A percentile compares a stretch with the other conserved stretches of the same genome.
These are phyloP conservation scores for Ustilaginoidea virens DNA, from an alignment of 2,329 filamentous ascomycete species.

Conservation along the genomic window DNA sequence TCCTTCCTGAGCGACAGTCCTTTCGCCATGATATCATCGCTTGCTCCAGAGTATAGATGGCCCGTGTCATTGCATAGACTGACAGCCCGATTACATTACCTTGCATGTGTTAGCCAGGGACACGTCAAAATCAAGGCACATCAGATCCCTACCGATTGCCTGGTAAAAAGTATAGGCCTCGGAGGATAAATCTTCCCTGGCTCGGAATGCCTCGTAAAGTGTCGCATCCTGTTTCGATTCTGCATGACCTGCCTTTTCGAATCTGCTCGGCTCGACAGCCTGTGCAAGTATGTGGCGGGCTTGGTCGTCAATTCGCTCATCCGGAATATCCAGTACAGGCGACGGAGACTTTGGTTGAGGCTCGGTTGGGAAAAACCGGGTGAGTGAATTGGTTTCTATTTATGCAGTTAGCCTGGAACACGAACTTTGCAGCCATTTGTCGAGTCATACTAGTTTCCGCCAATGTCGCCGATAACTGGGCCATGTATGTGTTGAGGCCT, in stretches of 20 bases:
- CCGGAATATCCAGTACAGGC: conserved; percentile 9
- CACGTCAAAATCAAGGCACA: neutral
- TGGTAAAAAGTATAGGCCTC: conserved; percentile 17
- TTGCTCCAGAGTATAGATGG: conserved; percentile 23
- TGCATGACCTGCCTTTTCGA: too few relatives aligned
- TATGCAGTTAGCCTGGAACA: neutral
- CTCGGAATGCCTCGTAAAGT: conserved; percentile 17
- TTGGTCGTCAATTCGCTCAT: conserved; percentile 12
- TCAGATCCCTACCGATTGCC: conserved; percentile 19
- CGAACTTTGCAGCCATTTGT: neutral
- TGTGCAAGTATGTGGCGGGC: conserved; percentile 9
- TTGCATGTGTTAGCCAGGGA: conserved; percentile 5
- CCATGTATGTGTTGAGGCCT: conserved; percentile 53
- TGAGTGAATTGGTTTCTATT: conserved; percentile 13
- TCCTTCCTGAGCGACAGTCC: conserved; percentile 1
- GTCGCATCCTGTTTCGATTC: neutral
- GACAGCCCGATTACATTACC: conserved; percentile 18
- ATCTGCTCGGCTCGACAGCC: conserved; percentile 5
- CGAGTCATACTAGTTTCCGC: conserved; percentile 17
- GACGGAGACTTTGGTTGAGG: conserved; percentile 7
- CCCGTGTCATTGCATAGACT: conserved; percentile 17
- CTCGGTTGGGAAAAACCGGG: conserved; percentile 20
- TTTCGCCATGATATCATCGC: conserved; percentile 19
- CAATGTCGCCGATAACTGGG: conserved; percentile 16
- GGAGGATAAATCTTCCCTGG: conserved; percentile 16